phyloP scores from a whole-genome alignment of 495 filamentous ascomycete genomes.

The Bathelium albidoporum region DNA sequence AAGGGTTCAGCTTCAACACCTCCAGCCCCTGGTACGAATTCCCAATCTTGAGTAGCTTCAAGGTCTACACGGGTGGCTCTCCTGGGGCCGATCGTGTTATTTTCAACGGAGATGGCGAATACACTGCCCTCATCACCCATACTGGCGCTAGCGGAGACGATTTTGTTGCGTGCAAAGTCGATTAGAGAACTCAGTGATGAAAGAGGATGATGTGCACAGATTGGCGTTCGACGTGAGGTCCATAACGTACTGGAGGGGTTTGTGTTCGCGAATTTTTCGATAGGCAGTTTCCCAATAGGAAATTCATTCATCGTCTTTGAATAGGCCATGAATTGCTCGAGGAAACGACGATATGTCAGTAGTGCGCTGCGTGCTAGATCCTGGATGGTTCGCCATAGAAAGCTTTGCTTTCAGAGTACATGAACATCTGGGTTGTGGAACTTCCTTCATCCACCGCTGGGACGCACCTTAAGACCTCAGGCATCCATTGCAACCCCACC shows the following conservation, averaged over 20 bases:
- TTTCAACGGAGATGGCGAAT: constrained; percentile 43
- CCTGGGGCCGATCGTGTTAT: constrained; percentile 66
- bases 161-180: constrained; percentile 46
- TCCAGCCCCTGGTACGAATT: constrained; percentile 61
- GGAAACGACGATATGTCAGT: no score
- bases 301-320: no score
- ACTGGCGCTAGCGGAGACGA: constrained; percentile 55
- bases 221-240: no score
- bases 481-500: not conserved
- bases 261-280: not conserved
- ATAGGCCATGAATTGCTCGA: no score
- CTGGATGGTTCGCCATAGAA: no score
- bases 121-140: constrained; percentile 56
- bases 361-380: no score
- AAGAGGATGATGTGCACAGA: not conserved
- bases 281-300: not conserved
- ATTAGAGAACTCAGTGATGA: not conserved
- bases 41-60: constrained; percentile 47
- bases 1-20: constrained; percentile 55
- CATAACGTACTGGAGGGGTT: no score
- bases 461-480: no score
- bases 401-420: no score
- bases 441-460: no score
- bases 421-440: no score
- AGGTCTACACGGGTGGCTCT: constrained; percentile 50